Evolutionary conservation across 139 green algal genomes (phyloP), one percentile per base, ranked within the genome.

Genomic region (Tetradesmus lagerheimii): DNA sequence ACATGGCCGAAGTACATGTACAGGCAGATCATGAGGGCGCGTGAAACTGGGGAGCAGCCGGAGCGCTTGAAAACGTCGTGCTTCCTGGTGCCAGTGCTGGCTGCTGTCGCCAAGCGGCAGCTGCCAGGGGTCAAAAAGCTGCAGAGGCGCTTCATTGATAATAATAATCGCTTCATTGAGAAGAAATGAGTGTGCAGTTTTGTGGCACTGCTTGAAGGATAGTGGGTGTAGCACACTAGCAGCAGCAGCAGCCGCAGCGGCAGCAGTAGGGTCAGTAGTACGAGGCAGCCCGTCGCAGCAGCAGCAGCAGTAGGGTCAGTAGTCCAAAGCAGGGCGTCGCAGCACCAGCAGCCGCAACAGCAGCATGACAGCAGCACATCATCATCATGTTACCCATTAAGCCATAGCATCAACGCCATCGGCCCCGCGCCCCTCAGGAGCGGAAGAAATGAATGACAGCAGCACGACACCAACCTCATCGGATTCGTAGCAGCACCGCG

Each of bases 31-130:
- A 75, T 34, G 62, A 34, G 25, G 29, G 66, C 29, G 11, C 29
- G 66, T 8, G 11, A 11, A 76, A n/a, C 5, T 34, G 29, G 47
- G 1, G 47, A 16, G 27, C 27, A 16, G n/a, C 15, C 9, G 8
- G 27, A 71, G 39, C 8, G 11, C 1, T 2, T 41, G 15, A 9
- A 67, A 5, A 29, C 39, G 9, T 67, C 41, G 14, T 27, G 79
- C 41, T 85, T 85, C 79, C 79, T 85, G 25, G 39, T 27, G 27
- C 79, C 79, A 12, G 41, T 85, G 39, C 39, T 85, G 11, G 27
- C 27, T 35, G 79, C 79, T 38, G 39, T 39, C 8, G 25, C 18
- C 4, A 37, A 37, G 12, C 15, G 43, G 27, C 27, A 39, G 79
- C 41, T 66, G 27, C 41, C 79, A 15, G 79, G 79, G 18, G 79